Evolutionary conservation across 2,329 filamentous ascomycete genomes (phyloP).

Genomic region (Cytospora schulzeri): DNA sequence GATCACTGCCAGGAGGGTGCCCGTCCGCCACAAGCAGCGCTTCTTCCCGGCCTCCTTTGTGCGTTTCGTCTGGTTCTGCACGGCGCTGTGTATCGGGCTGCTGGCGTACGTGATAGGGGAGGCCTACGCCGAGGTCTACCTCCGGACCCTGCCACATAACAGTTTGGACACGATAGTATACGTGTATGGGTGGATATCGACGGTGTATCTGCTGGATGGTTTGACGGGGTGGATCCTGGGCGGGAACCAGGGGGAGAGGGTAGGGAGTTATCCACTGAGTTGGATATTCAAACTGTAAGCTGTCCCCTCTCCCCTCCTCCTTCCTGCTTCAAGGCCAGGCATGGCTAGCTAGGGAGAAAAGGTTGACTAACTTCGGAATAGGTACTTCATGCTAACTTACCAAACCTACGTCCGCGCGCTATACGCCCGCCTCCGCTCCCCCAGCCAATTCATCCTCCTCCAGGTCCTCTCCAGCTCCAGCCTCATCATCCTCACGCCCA

Average conservation of each 20-base stretch:
- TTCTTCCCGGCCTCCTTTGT: constrained; percentile 70
- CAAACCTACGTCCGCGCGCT: constrained; percentile 71
- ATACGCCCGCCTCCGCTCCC: constrained; percentile 68
- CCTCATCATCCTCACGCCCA: constrained; percentile 64
- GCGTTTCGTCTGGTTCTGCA: constrained; percentile 70
- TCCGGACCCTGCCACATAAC: constrained; percentile 66
- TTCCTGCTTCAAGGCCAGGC: background rate
- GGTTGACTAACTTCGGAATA: constrained; percentile 31
- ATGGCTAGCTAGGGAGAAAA: constrained; percentile 22
- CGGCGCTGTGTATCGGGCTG: constrained; percentile 63
- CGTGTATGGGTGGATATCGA: constrained; percentile 70
- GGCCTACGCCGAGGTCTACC: constrained; percentile 69
- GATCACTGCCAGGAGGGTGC: constrained; percentile 33
- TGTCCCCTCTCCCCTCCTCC: background rate
- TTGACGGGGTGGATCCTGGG: constrained; percentile 69
- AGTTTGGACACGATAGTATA: constrained; percentile 69
- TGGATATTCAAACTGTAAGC: constrained; percentile 71
- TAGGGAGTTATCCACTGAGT: constrained; percentile 69
- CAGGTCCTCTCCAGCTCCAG: constrained; percentile 65
- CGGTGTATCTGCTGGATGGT: constrained; percentile 65
- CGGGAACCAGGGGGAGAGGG: constrained; percentile 65
- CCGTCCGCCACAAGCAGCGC: constrained; percentile 48
- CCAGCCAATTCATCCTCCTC: constrained; percentile 65
- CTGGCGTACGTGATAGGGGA: constrained; percentile 69
- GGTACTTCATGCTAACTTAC: constrained; percentile 70